Evolutionary conservation across 108 stramenopile species (phyloP).

Genomic region (Stephanodiscus minutulus): DNA sequence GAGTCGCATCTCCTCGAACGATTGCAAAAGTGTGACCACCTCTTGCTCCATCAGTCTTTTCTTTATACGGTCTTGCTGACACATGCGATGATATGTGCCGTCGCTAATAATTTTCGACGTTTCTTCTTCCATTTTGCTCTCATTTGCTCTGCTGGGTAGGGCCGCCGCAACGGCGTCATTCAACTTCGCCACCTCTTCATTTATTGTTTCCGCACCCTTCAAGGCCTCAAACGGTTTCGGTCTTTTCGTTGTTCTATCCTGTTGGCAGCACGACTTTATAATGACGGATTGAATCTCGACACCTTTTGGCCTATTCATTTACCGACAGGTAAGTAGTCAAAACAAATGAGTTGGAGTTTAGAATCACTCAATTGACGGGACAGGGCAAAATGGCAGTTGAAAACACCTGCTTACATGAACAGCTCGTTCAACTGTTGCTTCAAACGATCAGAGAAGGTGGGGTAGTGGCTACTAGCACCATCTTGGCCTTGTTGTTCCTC

Average conservation of each 20-base stretch:
- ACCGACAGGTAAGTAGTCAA: neutral
- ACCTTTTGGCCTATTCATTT: conserved; percentile 27
- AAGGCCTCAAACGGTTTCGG: too few species aligned
- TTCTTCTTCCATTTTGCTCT: conserved; percentile 52
- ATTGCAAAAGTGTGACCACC: conserved; percentile 29
- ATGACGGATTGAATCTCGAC: conserved; percentile 40
- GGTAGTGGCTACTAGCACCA: neutral
- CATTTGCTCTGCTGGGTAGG: conserved; percentile 54
- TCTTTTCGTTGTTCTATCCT: too few species aligned
- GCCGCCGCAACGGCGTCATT: too few species aligned
- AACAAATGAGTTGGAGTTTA: neutral
- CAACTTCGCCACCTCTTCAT: too few species aligned
- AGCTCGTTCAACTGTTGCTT: conserved; percentile 45
- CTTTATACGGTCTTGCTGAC: conserved; percentile 55
- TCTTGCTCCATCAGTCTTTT: conserved; percentile 39
- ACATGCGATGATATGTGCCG: conserved; percentile 57
- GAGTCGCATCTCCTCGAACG: conserved; percentile 20
- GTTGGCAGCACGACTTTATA: conserved; percentile 44
- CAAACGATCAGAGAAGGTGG: conserved; percentile 36
- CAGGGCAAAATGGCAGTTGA: neutral
- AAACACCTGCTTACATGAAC: conserved; percentile 43
- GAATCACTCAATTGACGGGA: neutral
- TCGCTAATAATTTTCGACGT: conserved; percentile 41
- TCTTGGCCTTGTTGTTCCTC: neutral
- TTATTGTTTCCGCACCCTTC: too few species aligned